These are phyloP conservation scores for Globisporangium alternatum DNA, from an alignment of 352 stramenopile species.

Conservation along the genomic window DNA sequence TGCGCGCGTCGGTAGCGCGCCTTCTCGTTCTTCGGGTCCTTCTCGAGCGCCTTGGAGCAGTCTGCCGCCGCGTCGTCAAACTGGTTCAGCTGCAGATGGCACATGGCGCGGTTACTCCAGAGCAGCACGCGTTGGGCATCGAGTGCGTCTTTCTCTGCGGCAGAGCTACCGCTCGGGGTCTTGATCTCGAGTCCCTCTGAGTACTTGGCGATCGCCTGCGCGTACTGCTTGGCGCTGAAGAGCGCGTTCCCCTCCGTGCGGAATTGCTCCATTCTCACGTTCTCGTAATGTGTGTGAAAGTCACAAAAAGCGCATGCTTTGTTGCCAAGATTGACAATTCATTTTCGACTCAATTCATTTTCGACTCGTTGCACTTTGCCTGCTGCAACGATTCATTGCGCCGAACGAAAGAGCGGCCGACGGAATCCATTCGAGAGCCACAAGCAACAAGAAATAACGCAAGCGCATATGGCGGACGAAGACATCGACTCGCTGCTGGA, in stretches of 20 bases:
- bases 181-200: constrained; percentile 37
- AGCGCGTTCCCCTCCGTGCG: constrained; percentile 71
- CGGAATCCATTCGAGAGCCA: not conserved
- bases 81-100: constrained; percentile 61
- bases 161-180: constrained; percentile 7
- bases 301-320: not conserved
- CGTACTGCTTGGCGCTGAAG: constrained; percentile 71
- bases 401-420: not conserved
- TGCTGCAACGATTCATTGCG: not conserved
- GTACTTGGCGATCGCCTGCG: constrained; percentile 63
- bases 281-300: constrained; percentile 10
- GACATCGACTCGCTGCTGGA: constrained; percentile 84
- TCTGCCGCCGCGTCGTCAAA: constrained; percentile 51
- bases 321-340: constrained; percentile 7
- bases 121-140: constrained; percentile 57
- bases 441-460: not conserved
- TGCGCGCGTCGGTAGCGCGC: constrained; percentile 77
- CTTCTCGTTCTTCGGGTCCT: constrained; percentile 66
- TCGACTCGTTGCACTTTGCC: constrained; percentile 1
- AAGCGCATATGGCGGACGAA: constrained; percentile 51
- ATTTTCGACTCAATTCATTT: constrained; percentile 11
- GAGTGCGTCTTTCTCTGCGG: constrained; percentile 20
- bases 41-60: constrained; percentile 47
- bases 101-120: constrained; percentile 77
- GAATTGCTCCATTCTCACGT: constrained; percentile 48